Evolutionary conservation across 176 grass and related monocot genomes (phyloP).

Genomic region (Dactylis glomerata): DNA sequence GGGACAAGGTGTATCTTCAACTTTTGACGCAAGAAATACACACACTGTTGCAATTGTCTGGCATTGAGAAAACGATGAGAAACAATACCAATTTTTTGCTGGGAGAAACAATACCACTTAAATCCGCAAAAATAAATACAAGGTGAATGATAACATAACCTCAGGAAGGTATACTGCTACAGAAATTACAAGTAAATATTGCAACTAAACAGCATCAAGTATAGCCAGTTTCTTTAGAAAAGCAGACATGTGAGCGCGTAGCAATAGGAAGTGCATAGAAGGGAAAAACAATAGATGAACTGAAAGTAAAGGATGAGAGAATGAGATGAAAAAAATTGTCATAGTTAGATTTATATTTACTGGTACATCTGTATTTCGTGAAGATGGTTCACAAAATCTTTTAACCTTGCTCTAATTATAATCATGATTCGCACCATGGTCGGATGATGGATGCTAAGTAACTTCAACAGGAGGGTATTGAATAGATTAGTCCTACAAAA

Average conservation of each 20-base stretch:
- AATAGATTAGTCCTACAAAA: conserved; percentile 25
- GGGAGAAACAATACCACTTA: not conserved
- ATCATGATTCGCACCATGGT: conserved; percentile 36
- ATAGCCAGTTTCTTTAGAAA: not conserved
- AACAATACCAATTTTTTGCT: not conserved
- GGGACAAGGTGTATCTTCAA: conserved; percentile 56
- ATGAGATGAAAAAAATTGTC: not conserved
- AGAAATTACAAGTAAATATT: not conserved
- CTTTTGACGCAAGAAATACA: conserved; percentile 71
- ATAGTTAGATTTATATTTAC: conserved; percentile 44
- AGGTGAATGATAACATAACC: not conserved
- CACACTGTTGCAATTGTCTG: conserved; percentile 68
- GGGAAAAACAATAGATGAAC: not conserved
- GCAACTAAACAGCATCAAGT: not conserved
- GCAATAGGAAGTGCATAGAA: not conserved
- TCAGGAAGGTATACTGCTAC: not conserved
- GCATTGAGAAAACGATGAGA: not conserved
- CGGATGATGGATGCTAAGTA: conserved; percentile 21
- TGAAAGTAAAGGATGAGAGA: not conserved
- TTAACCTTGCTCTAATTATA: conserved; percentile 42
- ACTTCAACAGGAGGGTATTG: conserved; percentile 36
- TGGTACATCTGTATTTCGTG: conserved; percentile 19
- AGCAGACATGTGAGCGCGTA: not conserved
- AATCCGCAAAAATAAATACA: not conserved
- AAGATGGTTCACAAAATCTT: conserved; percentile 42